phyloP scores from a whole-genome alignment of 2,329 filamentous ascomycete genomes.

The Sporothrix luriei region DNA sequence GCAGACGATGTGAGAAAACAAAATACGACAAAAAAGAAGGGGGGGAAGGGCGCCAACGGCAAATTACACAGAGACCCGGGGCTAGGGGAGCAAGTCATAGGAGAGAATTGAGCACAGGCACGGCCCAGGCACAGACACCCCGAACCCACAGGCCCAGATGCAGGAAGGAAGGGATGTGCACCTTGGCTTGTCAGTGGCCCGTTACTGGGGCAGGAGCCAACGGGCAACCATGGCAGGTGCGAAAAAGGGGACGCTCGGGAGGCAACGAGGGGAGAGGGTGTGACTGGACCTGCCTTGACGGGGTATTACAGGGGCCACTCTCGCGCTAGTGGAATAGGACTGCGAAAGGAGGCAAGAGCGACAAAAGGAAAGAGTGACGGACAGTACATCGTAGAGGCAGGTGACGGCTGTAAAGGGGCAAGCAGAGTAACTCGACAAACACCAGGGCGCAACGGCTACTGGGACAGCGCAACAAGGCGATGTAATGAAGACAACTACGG shows the following conservation, averaged over 20 bases:
- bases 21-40: constrained; percentile 11
- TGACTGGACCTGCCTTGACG: not conserved
- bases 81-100: not conserved
- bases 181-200: not conserved
- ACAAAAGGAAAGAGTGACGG: not conserved
- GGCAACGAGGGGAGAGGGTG: not conserved
- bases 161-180: constrained; percentile 16
- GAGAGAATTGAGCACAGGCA: not conserved
- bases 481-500: not conserved
- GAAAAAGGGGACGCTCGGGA: constrained; percentile 17
- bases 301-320: constrained; percentile 8
- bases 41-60: not conserved
- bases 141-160: constrained; percentile 12
- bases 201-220: constrained; percentile 26
- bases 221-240: constrained; percentile 2
- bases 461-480: not conserved
- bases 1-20: not conserved
- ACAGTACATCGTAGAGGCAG: no score
- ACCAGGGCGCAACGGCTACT: not conserved
- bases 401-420: not conserved
- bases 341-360: constrained; percentile 24
- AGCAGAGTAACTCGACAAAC: not conserved
- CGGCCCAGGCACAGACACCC: not conserved
- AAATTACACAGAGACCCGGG: constrained; percentile 17
- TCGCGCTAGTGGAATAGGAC: constrained; percentile 7